Base-by-base conservation (phyloP, 164 flowering plant species). In the Cinnamomum micranthum region DNA sequence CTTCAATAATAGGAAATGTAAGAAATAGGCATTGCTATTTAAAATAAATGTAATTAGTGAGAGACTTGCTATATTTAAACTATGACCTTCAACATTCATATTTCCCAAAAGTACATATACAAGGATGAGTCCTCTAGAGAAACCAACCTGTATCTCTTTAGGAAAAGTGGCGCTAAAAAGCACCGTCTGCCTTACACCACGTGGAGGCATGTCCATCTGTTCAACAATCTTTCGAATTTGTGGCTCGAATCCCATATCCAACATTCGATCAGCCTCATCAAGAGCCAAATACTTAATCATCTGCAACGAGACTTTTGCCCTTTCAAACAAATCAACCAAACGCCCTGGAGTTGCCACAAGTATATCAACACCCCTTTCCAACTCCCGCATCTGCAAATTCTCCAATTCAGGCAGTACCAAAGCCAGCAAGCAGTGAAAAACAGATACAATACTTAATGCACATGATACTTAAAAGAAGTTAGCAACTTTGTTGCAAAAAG, bases 241-340 rank as follows among this genome's bases (percentile, higher is more conserved):
- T 64, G 91, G 95, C 75, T 89, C 95, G 81, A 89, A 91, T 64
- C 95, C 95, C 95, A 91, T 91, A 80, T 91, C 95, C 73, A 91
- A 80, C 95, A 91, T 91, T 73, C 93, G 81, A 79, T 90, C 92
- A 62, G 94, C 94, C 87, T 90, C 95, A 68, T 89, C 95, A 20
- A 90, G 87, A 76, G 95, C 91, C 77, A 89, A 81, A 77, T 88
- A 88, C 74, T 77, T 82, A 14, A 89, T 86, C 88, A 85, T 87
- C 81, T 87, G 87, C 60, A 90, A 74, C 59, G 91, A 87, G 25
- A 90, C 89, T 78, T 90, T 82, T 64, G 93, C 92, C 76, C 92
- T 89, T 79, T 91, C 96, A 74, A 91, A 81, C 80, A 91, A 78
- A 84, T 90, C 94, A 6, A 89, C 91, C 81, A 90, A 82, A 69